phyloP scores from a whole-genome alignment of 495 filamentous ascomycete genomes.

The Margaritispora aquatica region DNA sequence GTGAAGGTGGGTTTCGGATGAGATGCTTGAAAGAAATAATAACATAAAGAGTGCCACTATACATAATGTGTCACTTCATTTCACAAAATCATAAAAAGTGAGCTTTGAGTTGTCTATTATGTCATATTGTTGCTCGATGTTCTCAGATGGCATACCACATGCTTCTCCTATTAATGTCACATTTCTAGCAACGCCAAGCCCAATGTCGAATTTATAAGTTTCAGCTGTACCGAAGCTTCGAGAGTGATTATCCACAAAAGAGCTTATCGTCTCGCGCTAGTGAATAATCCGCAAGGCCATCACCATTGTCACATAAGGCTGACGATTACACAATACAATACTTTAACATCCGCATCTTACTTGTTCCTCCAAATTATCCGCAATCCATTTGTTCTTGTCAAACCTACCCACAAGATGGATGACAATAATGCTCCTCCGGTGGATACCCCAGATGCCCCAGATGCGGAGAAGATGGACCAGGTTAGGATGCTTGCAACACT shows the following conservation, averaged over 20 bases:
- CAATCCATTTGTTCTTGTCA: background rate
- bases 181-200: no score
- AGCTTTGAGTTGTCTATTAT: no score
- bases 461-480: slow-evolving; percentile 31
- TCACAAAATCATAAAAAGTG: no score
- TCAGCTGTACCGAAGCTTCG: slow-evolving; percentile 1
- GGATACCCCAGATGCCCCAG: slow-evolving; percentile 23
- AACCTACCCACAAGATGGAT: slow-evolving; percentile 21
- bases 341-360: background rate
- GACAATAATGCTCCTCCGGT: slow-evolving; percentile 18
- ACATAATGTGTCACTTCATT: background rate
- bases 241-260: background rate
- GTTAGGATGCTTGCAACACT: slow-evolving; percentile 13
- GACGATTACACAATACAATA: background rate
- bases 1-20: background rate
- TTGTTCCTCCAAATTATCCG: no score
- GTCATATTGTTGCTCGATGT: no score
- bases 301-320: slow-evolving; percentile 17
- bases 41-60: slow-evolving; percentile 8
- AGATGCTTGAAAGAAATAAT: background rate
- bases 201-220: no score
- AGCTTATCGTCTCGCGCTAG: background rate
- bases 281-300: background rate
- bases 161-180: no score
- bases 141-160: no score